Evolutionary conservation across 1,284 basidiomycete species (phyloP).

Genomic region (Puccinia triticina): DNA sequence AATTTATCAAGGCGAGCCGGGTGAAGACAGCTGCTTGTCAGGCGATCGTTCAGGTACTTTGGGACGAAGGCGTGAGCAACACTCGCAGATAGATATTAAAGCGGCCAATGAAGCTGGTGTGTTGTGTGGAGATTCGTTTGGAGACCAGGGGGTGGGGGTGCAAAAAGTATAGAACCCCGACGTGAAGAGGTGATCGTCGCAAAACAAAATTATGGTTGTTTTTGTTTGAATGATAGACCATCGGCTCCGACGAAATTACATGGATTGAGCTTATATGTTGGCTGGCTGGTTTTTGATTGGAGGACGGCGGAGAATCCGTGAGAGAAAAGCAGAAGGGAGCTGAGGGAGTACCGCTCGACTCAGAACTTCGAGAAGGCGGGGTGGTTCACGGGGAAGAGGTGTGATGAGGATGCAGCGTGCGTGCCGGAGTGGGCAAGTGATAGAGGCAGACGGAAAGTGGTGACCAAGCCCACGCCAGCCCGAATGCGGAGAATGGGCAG

Average conservation of each 20-base stretch:
- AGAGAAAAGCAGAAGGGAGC: background rate
- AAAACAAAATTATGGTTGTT: background rate
- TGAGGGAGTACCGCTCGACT: background rate
- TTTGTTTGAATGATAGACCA: background rate
- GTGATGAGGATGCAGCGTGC: background rate
- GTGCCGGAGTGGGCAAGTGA: conserved; percentile 22
- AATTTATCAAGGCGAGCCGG: background rate
- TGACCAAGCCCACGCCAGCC: background rate
- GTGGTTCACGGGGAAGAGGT: background rate
- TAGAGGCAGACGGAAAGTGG: background rate
- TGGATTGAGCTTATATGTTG: background rate
- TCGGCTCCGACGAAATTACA: background rate
- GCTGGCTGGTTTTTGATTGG: background rate
- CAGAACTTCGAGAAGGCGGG: background rate
- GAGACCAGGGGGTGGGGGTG: background rate
- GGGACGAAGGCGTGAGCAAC: background rate
- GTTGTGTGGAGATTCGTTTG: background rate
- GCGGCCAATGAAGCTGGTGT: background rate
- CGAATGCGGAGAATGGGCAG: conserved; percentile 6
- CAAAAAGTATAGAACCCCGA: too few species aligned
- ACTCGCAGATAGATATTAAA: background rate
- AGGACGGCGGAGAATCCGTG: background rate
- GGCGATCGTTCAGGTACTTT: background rate
- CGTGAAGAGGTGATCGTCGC: background rate
- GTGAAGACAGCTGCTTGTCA: background rate